phyloP scores from a whole-genome alignment of 2,329 filamentous ascomycete species.

The Pseudogymnoascus pannorum region DNA sequence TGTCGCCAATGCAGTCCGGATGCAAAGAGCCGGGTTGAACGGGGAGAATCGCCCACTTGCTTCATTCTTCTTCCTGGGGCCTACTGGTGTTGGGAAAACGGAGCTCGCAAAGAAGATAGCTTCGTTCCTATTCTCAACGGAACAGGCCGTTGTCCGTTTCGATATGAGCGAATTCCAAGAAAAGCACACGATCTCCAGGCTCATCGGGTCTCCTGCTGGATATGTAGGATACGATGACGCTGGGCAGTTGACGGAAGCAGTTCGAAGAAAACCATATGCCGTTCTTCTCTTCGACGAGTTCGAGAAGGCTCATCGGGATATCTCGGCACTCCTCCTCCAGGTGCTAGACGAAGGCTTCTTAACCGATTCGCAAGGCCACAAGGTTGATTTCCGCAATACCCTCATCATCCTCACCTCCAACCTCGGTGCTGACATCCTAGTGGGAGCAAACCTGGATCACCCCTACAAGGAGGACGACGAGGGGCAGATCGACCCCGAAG shows the following conservation, averaged over 20 bases:
- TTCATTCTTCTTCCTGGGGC: slow-evolving; percentile 95
- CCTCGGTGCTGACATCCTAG: slow-evolving; percentile 83
- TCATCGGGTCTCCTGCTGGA: slow-evolving; percentile 88
- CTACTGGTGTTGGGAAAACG: slow-evolving; percentile 94
- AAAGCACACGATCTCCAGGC: slow-evolving; percentile 86
- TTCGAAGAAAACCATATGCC: slow-evolving; percentile 89
- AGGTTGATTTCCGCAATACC: slow-evolving; percentile 93
- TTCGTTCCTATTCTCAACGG: slow-evolving; percentile 84
- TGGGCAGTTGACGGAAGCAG: slow-evolving; percentile 90
- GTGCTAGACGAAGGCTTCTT: slow-evolving; percentile 95
- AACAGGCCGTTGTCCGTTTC: slow-evolving; percentile 84
- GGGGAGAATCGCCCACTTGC: slow-evolving; percentile 87
- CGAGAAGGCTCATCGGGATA: slow-evolving; percentile 94
- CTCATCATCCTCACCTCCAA: slow-evolving; percentile 96
- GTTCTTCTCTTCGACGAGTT: slow-evolving; percentile 96
- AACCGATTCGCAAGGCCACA: slow-evolving; percentile 91
- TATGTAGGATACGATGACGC: slow-evolving; percentile 97
- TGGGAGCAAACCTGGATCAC: slow-evolving; percentile 61
- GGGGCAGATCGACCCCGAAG: slow-evolving; percentile 63
- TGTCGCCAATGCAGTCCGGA: slow-evolving; percentile 85
- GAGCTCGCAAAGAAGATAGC: slow-evolving; percentile 96
- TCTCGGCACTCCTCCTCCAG: slow-evolving; percentile 83
- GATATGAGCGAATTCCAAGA: slow-evolving; percentile 99
- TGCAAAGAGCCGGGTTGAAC: slow-evolving; percentile 86
- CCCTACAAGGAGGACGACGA: slow-evolving; percentile 54